Conservation (phyloP, 768 basidiomycete genomes). For the Tulasnella sp. region DNA sequence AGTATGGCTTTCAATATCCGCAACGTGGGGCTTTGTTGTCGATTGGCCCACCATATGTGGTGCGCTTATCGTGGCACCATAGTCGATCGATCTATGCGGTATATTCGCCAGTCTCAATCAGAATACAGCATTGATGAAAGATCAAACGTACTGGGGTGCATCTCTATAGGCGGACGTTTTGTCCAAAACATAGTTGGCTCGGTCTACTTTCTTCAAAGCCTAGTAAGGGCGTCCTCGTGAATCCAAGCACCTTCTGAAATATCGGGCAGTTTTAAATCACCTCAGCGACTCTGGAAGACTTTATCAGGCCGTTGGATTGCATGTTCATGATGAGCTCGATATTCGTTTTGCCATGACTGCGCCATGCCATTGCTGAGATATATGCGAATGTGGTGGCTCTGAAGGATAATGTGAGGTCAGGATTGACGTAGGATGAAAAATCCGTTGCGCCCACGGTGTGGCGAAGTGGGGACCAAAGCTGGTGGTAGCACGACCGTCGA, state of each 20-base stretch:
- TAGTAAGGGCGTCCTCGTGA: conserved; percentile 22
- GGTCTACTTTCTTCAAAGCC: conserved; percentile 61
- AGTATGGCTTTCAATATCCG: background rate
- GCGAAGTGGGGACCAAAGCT: no score
- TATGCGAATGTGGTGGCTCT: background rate
- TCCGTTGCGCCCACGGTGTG: no score
- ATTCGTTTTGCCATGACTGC: conserved; percentile 57
- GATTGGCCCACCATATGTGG: conserved; percentile 70
- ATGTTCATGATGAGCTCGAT: conserved; percentile 63
- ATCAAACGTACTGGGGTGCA: conserved; percentile 48
- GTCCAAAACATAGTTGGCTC: conserved; percentile 50
- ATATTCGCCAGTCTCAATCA: background rate
- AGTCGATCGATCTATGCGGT: conserved; percentile 48
- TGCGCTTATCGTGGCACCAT: conserved; percentile 87
- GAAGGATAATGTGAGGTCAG: background rate
- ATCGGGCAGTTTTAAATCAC: conserved; percentile 30
- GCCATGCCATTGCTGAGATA: conserved; percentile 59
- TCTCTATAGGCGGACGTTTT: conserved; percentile 54
- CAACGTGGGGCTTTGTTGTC: background rate
- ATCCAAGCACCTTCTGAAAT: no score
- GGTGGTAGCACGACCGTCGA: no score
- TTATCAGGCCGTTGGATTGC: conserved; percentile 39
- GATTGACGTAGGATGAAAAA: background rate
- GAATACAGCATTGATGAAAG: background rate
- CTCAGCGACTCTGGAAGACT: conserved; percentile 40